Evolutionary conservation across 2,329 filamentous ascomycete genomes (phyloP).

Genomic region (Fusarium sp.): DNA sequence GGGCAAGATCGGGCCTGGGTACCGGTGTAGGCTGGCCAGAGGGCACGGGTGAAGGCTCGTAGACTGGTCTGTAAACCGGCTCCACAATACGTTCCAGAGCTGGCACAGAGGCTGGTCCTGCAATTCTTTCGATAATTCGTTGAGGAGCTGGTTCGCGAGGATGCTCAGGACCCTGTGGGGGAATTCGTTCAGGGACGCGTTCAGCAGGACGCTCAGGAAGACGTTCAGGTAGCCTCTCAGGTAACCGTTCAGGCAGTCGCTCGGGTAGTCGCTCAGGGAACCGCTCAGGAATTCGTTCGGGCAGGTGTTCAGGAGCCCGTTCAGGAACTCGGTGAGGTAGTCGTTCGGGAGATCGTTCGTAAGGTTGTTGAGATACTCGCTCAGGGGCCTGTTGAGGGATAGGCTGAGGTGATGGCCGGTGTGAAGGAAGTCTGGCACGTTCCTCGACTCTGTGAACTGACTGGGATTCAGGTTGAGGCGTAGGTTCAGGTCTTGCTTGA

Average conservation of each 20-base stretch:
- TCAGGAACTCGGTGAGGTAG: conserved; percentile 7
- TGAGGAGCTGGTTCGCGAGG: conserved; percentile 4
- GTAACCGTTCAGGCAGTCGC: background rate
- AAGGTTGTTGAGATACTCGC: conserved; percentile 2
- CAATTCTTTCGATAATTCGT: background rate
- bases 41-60: background rate
- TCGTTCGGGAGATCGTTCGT: conserved; percentile 6
- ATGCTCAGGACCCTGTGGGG: background rate
- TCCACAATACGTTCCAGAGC: conserved; percentile 11
- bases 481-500: conserved; percentile 13
- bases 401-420: conserved; percentile 16
- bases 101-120: background rate
- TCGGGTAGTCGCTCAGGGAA: conserved; percentile 1
- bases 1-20: conserved; percentile 27
- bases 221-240: background rate
- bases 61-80: background rate
- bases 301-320: background rate
- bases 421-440: conserved; percentile 17
- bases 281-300: conserved; percentile 7
- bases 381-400: conserved; percentile 4
- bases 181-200: conserved; percentile 1
- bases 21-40: conserved; percentile 14
- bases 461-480: background rate
- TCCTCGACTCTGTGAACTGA: background rate
- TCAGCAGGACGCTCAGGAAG: background rate